A percentile compares a stretch with the other conserved stretches of the same genome.
phyloP scores from a whole-genome alignment of 192 early-diverging fungal species.

The Gaertneriomyces sp. region DNA sequence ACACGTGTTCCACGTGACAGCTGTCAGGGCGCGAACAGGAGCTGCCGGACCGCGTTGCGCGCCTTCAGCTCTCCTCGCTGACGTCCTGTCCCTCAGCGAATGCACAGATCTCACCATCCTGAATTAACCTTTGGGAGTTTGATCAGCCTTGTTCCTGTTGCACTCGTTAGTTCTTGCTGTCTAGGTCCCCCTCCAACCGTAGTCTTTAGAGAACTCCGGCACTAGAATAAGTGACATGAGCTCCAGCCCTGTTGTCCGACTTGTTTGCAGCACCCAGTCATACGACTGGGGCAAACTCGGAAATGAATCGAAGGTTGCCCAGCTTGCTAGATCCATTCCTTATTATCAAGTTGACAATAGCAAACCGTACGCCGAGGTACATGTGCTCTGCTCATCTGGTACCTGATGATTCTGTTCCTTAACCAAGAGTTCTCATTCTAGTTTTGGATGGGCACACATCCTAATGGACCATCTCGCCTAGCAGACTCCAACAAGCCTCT shows the following conservation, averaged over 20 bases:
- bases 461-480: slow-evolving; percentile 75
- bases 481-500: slow-evolving; percentile 49
- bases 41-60: no score
- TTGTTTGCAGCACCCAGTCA: slow-evolving; percentile 66
- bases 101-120: no score
- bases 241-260: slow-evolving; percentile 17
- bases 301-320: slow-evolving; percentile 73
- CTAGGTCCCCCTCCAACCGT: no score
- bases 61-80: no score
- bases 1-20: no score
- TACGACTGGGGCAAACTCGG: slow-evolving; percentile 98
- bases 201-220: no score
- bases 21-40: no score
- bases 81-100: no score
- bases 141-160: no score
- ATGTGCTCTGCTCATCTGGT: neutral
- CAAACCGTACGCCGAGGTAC: slow-evolving; percentile 87
- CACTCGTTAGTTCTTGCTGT: no score
- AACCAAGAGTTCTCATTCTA: slow-evolving; percentile 23
- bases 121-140: no score
- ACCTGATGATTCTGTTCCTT: slow-evolving; percentile 2
- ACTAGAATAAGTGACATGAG: no score
- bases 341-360: slow-evolving; percentile 53
- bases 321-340: slow-evolving; percentile 63
- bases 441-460: slow-evolving; percentile 99